phyloP scores from a whole-genome alignment of 169 alveolate species.

The Sarcocystis neurona region DNA sequence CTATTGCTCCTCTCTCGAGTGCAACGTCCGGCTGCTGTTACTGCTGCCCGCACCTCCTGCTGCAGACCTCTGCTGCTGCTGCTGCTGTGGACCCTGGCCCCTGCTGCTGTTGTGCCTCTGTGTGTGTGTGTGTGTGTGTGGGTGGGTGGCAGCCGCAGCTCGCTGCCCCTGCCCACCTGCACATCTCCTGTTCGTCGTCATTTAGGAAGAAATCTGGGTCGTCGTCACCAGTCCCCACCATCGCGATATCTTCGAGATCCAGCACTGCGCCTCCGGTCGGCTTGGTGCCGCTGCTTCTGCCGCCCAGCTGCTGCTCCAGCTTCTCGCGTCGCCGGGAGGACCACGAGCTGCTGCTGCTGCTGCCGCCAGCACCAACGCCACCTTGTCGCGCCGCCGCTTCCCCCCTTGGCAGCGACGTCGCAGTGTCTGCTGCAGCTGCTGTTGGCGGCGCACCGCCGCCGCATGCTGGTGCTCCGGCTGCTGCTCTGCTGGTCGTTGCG shows the following conservation, averaged over 20 bases:
- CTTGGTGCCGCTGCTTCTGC: neutral
- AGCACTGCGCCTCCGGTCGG: neutral
- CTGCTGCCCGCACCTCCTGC: no score
- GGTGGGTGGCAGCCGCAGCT: no score
- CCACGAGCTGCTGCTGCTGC: neutral
- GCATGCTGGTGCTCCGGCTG: neutral
- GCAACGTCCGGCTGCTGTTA: no score
- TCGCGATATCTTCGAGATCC: conserved; percentile 7
- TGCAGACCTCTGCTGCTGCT: no score
- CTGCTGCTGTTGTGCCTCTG: no score
- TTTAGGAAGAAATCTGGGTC: neutral
- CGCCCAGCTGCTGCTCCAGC: neutral
- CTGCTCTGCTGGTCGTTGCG: neutral
- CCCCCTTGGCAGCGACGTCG: neutral
- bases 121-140: no score
- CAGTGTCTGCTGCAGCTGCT: neutral
- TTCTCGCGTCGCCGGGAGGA: neutral
- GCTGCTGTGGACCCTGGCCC: no score
- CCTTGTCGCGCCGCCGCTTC: neutral
- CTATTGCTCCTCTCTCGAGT: no score
- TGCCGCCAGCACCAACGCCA: neutral
- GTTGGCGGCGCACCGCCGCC: neutral
- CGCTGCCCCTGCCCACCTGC: conserved; percentile 7
- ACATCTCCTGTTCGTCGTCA: conserved; percentile 28
- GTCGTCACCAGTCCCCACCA: neutral